Evolutionary conservation across 2,329 filamentous ascomycete species (phyloP).

Genomic region (Penicillium sclerotiorum): DNA sequence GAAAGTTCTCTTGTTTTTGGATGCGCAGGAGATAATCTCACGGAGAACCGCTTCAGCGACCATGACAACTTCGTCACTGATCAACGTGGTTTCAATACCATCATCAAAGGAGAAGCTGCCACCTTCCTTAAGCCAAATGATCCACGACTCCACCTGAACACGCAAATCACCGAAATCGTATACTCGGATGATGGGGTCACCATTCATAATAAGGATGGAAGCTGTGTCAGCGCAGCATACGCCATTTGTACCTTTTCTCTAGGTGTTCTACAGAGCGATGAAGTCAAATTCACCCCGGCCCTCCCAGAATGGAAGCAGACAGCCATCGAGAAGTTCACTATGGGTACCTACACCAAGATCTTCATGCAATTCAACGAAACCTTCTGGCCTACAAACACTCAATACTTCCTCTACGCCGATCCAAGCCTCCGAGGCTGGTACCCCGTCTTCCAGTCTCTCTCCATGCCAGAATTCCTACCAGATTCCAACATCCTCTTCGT

Average conservation of each 20-base stretch:
- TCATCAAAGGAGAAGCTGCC: constrained; percentile 60
- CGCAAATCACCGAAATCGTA: constrained; percentile 57
- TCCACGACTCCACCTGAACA: constrained; percentile 60
- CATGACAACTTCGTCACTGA: constrained; percentile 65
- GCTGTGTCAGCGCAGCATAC: constrained; percentile 61
- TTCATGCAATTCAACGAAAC: constrained; percentile 69
- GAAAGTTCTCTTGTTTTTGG: constrained; percentile 60
- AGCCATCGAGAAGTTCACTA: constrained; percentile 65
- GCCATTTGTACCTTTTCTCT: constrained; percentile 70
- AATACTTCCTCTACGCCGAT: constrained; percentile 59
- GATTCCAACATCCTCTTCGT: constrained; percentile 68
- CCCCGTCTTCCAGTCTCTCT: constrained; percentile 67
- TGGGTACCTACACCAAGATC: constrained; percentile 74
- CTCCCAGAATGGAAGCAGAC: constrained; percentile 67
- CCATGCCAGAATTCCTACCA: constrained; percentile 59
- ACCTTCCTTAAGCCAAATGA: constrained; percentile 61
- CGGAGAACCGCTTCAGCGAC: constrained; percentile 63
- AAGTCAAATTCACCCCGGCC: constrained; percentile 59
- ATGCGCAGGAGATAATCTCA: constrained; percentile 60
- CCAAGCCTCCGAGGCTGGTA: constrained; percentile 55
- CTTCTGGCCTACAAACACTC: constrained; percentile 63
- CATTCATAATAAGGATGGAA: constrained; percentile 56
- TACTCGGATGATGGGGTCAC: constrained; percentile 58
- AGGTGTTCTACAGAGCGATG: constrained; percentile 66
- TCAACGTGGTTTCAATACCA: constrained; percentile 62